Percentiles rank a stretch among this genome's conserved stretches.
Evolutionary conservation across 352 stramenopile genomes (phyloP).

Genomic region (Albugo laibachii): DNA sequence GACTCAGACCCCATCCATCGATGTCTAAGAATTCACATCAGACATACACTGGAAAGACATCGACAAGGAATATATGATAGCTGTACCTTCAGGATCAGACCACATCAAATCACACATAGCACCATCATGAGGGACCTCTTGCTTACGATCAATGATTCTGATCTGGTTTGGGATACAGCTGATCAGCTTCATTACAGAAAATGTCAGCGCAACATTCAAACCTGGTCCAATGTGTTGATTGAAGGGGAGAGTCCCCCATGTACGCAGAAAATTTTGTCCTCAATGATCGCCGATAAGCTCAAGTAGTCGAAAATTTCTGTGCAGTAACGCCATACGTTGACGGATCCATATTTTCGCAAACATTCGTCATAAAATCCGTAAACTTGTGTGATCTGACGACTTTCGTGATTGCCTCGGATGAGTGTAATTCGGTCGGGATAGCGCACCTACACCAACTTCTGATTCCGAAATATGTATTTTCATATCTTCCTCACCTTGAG

Average conservation of each 20-base stretch:
- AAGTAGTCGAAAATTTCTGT: slow-evolving; percentile 99
- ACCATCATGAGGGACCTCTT: slow-evolving; percentile 97
- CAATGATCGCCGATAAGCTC: slow-evolving; percentile 94
- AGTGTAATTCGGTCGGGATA: slow-evolving; percentile 98
- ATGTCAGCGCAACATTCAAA: slow-evolving; percentile 1
- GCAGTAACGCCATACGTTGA: slow-evolving; percentile 99
- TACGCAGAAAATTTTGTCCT: slow-evolving; percentile 99
- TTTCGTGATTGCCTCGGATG: slow-evolving; percentile 98
- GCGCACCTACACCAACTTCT: slow-evolving; percentile 36
- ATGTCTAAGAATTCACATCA: slow-evolving; percentile 85
- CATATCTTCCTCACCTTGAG: slow-evolving; percentile 81
- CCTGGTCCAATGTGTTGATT: slow-evolving; percentile 81
- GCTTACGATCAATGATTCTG: slow-evolving; percentile 90
- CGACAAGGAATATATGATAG: background rate
- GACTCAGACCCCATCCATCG: slow-evolving; percentile 94
- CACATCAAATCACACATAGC: slow-evolving; percentile 97
- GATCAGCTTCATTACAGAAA: background rate
- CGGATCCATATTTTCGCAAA: slow-evolving; percentile 91
- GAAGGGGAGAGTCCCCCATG: slow-evolving; percentile 93
- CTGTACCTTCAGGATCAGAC: slow-evolving; percentile 77
- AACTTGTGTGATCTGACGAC: slow-evolving; percentile 96
- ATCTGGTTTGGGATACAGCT: slow-evolving; percentile 14
- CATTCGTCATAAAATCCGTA: slow-evolving; percentile 99
- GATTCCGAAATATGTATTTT: background rate
- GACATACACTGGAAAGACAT: slow-evolving; percentile 15